Conservation (phyloP, 148 eudicot species). For the Rhododendron henanense region DNA sequence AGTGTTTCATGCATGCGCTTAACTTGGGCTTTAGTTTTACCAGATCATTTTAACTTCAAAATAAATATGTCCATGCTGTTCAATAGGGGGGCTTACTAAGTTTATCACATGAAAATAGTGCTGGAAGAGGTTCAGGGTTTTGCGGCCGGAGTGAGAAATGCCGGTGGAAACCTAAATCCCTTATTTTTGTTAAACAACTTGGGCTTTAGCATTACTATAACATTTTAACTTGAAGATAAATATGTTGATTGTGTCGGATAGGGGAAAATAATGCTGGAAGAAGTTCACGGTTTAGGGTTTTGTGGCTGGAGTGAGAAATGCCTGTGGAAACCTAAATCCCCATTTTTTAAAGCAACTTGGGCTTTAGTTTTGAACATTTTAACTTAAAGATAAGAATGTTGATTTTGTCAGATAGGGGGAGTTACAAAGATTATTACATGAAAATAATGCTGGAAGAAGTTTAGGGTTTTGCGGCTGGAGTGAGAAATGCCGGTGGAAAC, state of each 20-base stretch:
- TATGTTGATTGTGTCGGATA: background rate
- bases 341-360: background rate
- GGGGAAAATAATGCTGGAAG: background rate
- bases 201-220: background rate
- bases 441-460: background rate
- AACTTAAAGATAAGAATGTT: background rate
- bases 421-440: background rate
- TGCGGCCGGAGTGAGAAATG: background rate
- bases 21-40: background rate
- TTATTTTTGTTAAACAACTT: background rate
- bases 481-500: background rate
- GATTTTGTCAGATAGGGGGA: too few relatives aligned
- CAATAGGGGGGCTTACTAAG: background rate
- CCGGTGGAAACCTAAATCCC: background rate
- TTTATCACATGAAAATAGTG: background rate
- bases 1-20: background rate
- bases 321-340: background rate
- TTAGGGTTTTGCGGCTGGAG: background rate
- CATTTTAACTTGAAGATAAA: background rate
- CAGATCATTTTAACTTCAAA: background rate
- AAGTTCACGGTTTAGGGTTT: background rate
- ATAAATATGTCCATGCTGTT: background rate
- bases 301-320: background rate
- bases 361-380: background rate
- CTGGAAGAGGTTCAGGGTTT: background rate